Conservation (phyloP, 2,329 filamentous ascomycete species). For the Incumbomyces delicatus region DNA sequence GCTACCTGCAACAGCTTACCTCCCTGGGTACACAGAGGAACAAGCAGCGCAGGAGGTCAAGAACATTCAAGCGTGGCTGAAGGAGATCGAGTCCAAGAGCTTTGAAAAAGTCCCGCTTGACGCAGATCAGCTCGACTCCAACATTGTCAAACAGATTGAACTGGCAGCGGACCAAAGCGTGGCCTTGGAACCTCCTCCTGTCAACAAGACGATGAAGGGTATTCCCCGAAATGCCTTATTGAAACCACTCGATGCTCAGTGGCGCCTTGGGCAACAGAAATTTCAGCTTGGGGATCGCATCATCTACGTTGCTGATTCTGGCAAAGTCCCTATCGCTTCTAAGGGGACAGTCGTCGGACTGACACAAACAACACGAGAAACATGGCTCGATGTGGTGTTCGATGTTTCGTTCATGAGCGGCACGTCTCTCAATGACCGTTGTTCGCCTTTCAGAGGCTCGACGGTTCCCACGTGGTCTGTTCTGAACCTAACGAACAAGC, state of each 20-base stretch:
- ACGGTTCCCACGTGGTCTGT: slow-evolving; percentile 83
- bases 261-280: slow-evolving; percentile 72
- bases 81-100: slow-evolving; percentile 78
- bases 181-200: slow-evolving; percentile 42
- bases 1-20: slow-evolving; percentile 77
- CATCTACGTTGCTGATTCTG: slow-evolving; percentile 84
- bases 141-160: slow-evolving; percentile 74
- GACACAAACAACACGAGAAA: slow-evolving; percentile 72
- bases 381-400: slow-evolving; percentile 84
- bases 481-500: slow-evolving; percentile 73
- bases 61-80: slow-evolving; percentile 89
- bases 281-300: slow-evolving; percentile 84
- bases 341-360: slow-evolving; percentile 91
- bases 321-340: slow-evolving; percentile 86
- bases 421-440: slow-evolving; percentile 79
- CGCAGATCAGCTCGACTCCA: slow-evolving; percentile 89
- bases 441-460: slow-evolving; percentile 85
- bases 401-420: slow-evolving; percentile 96
- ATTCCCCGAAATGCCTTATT: slow-evolving; percentile 81
- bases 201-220: slow-evolving; percentile 61
- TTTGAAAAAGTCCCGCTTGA: slow-evolving; percentile 95
- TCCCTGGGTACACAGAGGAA: slow-evolving; percentile 46
- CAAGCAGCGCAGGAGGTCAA: slow-evolving; percentile 72
- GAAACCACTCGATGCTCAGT: slow-evolving; percentile 92
- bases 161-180: slow-evolving; percentile 57